phyloP scores from a whole-genome alignment of 768 basidiomycete genomes.

The Agrocybe pediades region DNA sequence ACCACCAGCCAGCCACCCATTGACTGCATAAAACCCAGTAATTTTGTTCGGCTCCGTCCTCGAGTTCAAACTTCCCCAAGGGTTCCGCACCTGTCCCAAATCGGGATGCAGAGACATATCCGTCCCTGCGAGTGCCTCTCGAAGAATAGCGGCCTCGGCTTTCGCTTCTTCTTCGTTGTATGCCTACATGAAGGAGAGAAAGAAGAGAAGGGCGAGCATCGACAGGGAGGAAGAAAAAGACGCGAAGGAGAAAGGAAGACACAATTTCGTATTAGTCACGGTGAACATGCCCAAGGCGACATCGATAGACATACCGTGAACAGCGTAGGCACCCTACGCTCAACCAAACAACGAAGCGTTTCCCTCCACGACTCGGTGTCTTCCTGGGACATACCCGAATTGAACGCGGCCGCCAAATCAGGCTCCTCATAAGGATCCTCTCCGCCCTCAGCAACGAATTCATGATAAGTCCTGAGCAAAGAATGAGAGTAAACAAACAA shows the following conservation, averaged over 20 bases:
- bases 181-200: conserved; percentile 18
- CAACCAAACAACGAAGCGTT: background rate
- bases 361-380: background rate
- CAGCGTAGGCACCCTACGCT: background rate
- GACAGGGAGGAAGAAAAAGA: too few relatives aligned
- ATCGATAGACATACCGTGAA: conserved; percentile 2
- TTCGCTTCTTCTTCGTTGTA: conserved; percentile 29
- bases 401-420: conserved; percentile 9
- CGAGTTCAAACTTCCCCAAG: conserved; percentile 29
- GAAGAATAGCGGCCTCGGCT: conserved; percentile 24
- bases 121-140: background rate
- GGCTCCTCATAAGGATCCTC: background rate
- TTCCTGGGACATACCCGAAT: background rate
- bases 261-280: too few relatives aligned
- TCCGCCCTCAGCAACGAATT: background rate
- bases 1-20: conserved; percentile 35
- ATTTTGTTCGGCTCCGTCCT: conserved; percentile 28
- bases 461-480: conserved; percentile 29
- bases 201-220: background rate
- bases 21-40: conserved; percentile 32
- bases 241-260: too few relatives aligned
- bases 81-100: conserved; percentile 26
- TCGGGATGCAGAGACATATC: conserved; percentile 22
- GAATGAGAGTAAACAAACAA: background rate
- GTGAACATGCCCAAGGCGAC: too few relatives aligned